Base-by-base conservation (phyloP, 1,284 basidiomycete genomes). In the Trichosporon sp. region DNA sequence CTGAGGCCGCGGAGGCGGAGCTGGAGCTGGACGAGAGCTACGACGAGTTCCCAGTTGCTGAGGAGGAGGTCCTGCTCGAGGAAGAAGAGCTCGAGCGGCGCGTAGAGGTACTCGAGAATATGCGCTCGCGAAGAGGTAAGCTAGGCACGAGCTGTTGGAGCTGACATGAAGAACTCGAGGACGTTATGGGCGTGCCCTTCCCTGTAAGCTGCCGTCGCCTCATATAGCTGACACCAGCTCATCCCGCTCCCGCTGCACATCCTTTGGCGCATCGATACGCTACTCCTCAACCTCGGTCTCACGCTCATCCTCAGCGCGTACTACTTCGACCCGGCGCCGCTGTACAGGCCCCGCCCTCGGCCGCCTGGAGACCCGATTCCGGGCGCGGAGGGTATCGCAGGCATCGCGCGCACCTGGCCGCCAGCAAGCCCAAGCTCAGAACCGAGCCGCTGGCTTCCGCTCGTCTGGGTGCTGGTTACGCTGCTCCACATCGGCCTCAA, bases 241-340 rank as follows among this genome's bases (percentile, higher is more conserved):
- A 80, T 80, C 49, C 77, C 78, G 0, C 71, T 80, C 63, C 70
- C 78, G 1, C 70, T 80, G 10, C 79, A 80, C 59, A 67, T 79
- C 2, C 70, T 80, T 4, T 80, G 79, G 79, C 71, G 80, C 46
- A 69, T 81, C 32, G 80, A 81, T 61, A 78, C 78, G 40, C 73
- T 81, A 3, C 72, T 81, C 0, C 72, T 81, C 62, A 81, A 80
- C 64, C 75, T 81, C n/a, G 80, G 80, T 29, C 68, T 81, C 3
- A 81, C 80, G n/a, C 70, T 81, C 5, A 71, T 80, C 58, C 71
- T 80, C 37, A 77, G 78, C 8, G 73, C 78, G 6, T 80, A 73
- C 70, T 80, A 77, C 66, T 77, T 74, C 67, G 73, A 80, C 70
- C 71, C 78, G 2, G 67, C 69, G 27, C 79, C 78, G 0, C 74